Evolutionary conservation across 768 basidiomycete species (phyloP), one percentile per base, ranked within the genome.

Genomic region (Panaeolus papilionaceus): DNA sequence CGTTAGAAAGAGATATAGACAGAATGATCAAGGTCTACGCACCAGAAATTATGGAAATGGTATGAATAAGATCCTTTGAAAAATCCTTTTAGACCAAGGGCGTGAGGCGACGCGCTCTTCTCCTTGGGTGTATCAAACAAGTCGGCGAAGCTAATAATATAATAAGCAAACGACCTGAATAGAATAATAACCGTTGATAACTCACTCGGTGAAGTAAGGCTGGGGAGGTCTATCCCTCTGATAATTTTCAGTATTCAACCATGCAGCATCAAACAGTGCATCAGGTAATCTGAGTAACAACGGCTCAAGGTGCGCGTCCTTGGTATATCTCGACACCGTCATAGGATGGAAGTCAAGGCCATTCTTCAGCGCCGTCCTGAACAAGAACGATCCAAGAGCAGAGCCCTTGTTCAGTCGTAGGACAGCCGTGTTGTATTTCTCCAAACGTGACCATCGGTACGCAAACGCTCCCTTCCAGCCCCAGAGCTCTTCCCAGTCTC

Each of bases 401-500:
- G 92, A 94, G n/a, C 85, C 86, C 76, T 92, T 93, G 82, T 95
- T 91, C 86, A 98, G 86, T 68, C 90, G 89, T 67, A 98, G 84
- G 6, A 98, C 94, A 1, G 95, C 95, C 6, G 95, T 98, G 82
- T 97, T 97, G 80, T 97, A 97, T 74, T 92, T 93, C 73, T 93
- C 88, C 69, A 96, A 84, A 65, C 92, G 87, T n/a, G 91, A 94
- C 96, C 96, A 98, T 12, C 95, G 86, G 77, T 98, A 98, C 1
- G 95, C 95, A 75, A 97, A 98, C 14, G 95, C 94, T 49, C 96
- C 95, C 68, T 89, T 88, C 91, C 93, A 96, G 63, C 94, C 94
- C 93, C 94, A 98, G 3, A 98, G 84, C 75, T 97, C 96, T 78
- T 98, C 96, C 96, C 96, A 97, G 75, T 98, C 96, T 26, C 96